These are phyloP conservation scores for Diaporthe sp. DNA, from an alignment of 2,329 filamentous ascomycete species.

Conservation along the genomic window DNA sequence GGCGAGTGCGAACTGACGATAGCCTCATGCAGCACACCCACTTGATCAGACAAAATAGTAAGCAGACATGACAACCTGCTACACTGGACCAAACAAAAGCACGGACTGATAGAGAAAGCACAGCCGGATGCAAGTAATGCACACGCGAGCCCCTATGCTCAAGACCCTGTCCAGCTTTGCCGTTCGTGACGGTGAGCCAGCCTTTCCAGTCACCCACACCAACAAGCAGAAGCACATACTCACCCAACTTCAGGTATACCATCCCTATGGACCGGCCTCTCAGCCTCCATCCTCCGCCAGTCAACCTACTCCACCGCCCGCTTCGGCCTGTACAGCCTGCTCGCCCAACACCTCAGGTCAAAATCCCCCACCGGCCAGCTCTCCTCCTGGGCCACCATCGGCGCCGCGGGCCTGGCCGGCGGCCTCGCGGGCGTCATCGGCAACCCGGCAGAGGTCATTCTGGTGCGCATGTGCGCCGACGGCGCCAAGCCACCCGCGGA, in stretches of 20 bases:
- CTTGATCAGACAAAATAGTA: constrained; percentile 62
- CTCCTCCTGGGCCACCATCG: constrained; percentile 52
- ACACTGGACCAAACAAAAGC: fast-evolving
- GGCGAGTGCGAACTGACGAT: constrained; percentile 23
- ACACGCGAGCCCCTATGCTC: constrained; percentile 57
- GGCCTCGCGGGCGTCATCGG: constrained; percentile 60
- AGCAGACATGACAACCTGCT: constrained; percentile 26
- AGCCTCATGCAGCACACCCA: constrained; percentile 54
- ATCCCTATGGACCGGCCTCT: constrained; percentile 60
- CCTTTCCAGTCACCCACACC: background rate
- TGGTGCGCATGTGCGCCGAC: constrained; percentile 62
- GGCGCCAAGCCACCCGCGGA: constrained; percentile 55
- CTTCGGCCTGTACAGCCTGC: constrained; percentile 57
- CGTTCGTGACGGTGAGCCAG: constrained; percentile 53
- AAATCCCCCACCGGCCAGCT: constrained; percentile 45
- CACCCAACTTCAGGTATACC: constrained; percentile 50
- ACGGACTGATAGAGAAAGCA: background rate
- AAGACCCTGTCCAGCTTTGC: constrained; percentile 56
- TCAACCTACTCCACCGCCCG: constrained; percentile 61
- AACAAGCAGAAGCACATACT: background rate
- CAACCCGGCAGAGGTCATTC: constrained; percentile 59
- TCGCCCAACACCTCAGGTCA: constrained; percentile 50
- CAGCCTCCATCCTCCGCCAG: constrained; percentile 60
- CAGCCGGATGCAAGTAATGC: constrained; percentile 61
- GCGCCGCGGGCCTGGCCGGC: constrained; percentile 56